phyloP scores from a whole-genome alignment of 345 rosid species.

The Melaleuca quinquenervia region DNA sequence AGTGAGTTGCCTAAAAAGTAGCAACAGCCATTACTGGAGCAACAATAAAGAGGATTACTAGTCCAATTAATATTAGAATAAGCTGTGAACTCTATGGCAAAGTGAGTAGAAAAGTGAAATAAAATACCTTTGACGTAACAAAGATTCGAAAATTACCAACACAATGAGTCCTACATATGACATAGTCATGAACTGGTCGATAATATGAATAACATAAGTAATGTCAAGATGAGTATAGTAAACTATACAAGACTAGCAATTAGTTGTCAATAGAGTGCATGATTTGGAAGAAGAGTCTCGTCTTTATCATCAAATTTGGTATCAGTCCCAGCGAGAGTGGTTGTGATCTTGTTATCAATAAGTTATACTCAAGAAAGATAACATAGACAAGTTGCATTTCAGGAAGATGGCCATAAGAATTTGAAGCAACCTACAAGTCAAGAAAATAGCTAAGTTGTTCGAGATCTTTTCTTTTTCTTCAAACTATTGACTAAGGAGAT shows the following conservation, averaged over 20 bases:
- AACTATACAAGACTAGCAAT: too few species aligned
- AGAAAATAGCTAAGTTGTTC: too few species aligned
- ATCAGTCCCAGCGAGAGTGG: neutral
- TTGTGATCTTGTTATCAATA: neutral
- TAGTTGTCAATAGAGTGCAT: too few species aligned
- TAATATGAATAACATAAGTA: neutral
- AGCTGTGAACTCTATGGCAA: neutral
- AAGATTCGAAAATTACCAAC: neutral
- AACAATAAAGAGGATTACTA: neutral
- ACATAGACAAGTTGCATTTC: neutral
- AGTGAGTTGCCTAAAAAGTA: neutral
- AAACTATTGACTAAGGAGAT: neutral
- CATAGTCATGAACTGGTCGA: neutral
- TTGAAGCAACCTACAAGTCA: neutral
- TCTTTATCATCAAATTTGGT: neutral
- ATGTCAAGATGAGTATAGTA: too few species aligned
- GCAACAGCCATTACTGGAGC: accelerated
- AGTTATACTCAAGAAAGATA: neutral
- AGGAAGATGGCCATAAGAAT: too few species aligned
- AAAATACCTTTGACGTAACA: neutral
- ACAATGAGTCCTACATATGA: neutral
- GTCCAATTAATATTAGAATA: neutral
- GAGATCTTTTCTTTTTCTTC: neutral
- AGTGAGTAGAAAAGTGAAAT: too few species aligned
- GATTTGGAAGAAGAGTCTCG: too few species aligned